Base-by-base conservation (phyloP, 78 protist genomes). In the Salpingoeca rosetta region DNA sequence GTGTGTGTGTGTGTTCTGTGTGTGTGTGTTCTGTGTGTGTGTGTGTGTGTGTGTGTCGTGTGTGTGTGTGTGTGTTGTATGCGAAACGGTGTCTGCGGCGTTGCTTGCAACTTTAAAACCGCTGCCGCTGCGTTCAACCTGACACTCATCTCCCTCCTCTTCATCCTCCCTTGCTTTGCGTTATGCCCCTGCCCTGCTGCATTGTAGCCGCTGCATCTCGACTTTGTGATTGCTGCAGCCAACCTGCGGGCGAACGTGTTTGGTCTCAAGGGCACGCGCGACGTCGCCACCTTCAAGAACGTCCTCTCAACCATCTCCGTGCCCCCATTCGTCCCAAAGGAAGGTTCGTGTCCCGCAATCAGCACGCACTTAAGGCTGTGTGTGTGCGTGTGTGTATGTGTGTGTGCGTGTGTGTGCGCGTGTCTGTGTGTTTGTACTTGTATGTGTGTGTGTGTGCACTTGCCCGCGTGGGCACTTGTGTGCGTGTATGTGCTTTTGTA, bases 161-260 rank as follows among this genome's bases (percentile, higher is more conserved):
- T n/a, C n/a, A n/a, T n/a, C n/a, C n/a, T n/a, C n/a, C n/a, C n/a
- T n/a, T n/a, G n/a, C n/a, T n/a, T n/a, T n/a, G n/a, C n/a, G n/a
- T n/a, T n/a, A n/a, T n/a, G n/a, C n/a, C n/a, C n/a, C n/a, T n/a
- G n/a, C n/a, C n/a, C n/a, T n/a, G n/a, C n/a, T n/a, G n/a, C n/a
- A n/a, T n/a, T n/a, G 22, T 24, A 86, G 38, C 80, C 84, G 44
- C 40, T 86, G 42, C 98, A 96, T 91, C 3, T 92, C 39, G 94
- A 82, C n/a, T 97, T 96, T 42, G 44, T 98, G 36, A 44, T 88
- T 1, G 87, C 98, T 0, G 95, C 95, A 7, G 96, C 99, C 73
- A 94, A 93, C 88, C 89, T 97, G 39, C 95, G 96, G 80, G 99
- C 98, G 28, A 28, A 0, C 89, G 90, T 87, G 87, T 95, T 88